phyloP scores from a whole-genome alignment of 2,329 filamentous ascomycete species.

The Coleophoma cylindrospora region DNA sequence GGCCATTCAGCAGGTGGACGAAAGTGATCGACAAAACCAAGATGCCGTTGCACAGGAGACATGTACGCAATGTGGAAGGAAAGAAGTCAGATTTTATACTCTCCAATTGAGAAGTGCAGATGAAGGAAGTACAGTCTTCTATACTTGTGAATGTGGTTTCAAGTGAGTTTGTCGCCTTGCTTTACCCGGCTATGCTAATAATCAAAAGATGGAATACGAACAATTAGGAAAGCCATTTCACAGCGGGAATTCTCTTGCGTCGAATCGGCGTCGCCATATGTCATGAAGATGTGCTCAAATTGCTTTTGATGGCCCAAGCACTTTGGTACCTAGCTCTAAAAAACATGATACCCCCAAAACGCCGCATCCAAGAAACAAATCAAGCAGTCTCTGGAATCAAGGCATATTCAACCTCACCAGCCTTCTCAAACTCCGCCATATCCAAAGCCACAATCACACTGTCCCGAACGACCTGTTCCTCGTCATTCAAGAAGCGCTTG shows the following conservation, averaged over 20 bases:
- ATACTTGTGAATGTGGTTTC: slow-evolving; percentile 79
- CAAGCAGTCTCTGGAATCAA: slow-evolving; percentile 63
- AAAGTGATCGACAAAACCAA: slow-evolving; percentile 65
- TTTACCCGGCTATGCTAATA: slow-evolving; percentile 5
- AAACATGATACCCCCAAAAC: background rate
- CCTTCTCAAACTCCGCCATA: slow-evolving; percentile 96
- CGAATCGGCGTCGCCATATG: background rate
- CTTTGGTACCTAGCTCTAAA: slow-evolving; percentile 23
- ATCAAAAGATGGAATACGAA: slow-evolving; percentile 28
- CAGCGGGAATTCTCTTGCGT: background rate
- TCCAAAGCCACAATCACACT: slow-evolving; percentile 93
- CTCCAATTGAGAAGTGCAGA: slow-evolving; percentile 88
- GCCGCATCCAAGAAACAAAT: background rate
- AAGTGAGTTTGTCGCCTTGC: slow-evolving; percentile 50
- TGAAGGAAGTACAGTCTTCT: slow-evolving; percentile 91
- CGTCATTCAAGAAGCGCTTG: slow-evolving; percentile 79
- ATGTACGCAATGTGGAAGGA: slow-evolving; percentile 76
- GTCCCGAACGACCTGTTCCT: slow-evolving; percentile 89
- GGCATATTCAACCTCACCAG: slow-evolving; percentile 84
- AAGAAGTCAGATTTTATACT: slow-evolving; percentile 79
- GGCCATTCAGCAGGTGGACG: slow-evolving; percentile 76
- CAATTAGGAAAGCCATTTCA: slow-evolving; percentile 24
- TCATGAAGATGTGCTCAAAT: slow-evolving; percentile 5
- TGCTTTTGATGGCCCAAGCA: slow-evolving; percentile 24
- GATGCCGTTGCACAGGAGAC: slow-evolving; percentile 63